phyloP scores from a whole-genome alignment of 176 grass and related monocot genomes.

The Zoysia pacifica region DNA sequence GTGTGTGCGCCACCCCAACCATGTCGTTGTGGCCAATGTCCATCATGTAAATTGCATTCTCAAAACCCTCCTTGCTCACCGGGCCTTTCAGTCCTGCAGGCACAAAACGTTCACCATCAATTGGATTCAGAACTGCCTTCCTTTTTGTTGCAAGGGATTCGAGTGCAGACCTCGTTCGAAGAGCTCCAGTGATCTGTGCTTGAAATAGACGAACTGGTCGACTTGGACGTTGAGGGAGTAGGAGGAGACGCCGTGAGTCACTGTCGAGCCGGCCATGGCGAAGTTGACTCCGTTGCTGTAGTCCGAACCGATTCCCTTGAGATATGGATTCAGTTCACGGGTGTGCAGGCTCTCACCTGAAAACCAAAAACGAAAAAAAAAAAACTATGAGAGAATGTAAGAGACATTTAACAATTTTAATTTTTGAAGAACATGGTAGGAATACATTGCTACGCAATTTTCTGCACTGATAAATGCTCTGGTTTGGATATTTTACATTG shows the following conservation, averaged over 20 bases:
- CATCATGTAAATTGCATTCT: conserved; percentile 72
- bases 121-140: conserved; percentile 6
- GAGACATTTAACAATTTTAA: background rate
- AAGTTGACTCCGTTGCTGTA: conserved; percentile 91
- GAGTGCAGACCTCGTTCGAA: conserved; percentile 43
- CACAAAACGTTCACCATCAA: background rate
- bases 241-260: conserved; percentile 36
- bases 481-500: background rate
- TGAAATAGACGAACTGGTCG: conserved; percentile 83
- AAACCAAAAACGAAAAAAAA: no score
- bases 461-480: background rate
- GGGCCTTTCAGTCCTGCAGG: conserved; percentile 58
- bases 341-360: conserved; percentile 73
- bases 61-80: conserved; percentile 58
- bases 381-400: background rate
- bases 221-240: conserved; percentile 76
- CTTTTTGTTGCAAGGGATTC: background rate
- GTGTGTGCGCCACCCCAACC: conserved; percentile 35
- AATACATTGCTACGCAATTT: background rate
- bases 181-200: conserved; percentile 69
- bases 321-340: conserved; percentile 65
- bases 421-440: conserved; percentile 1
- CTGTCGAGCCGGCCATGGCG: conserved; percentile 66
- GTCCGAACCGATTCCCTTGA: conserved; percentile 71
- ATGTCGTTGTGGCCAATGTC: conserved; percentile 91